phyloP scores from a whole-genome alignment of 495 filamentous ascomycete species.

The Tuber brumale region DNA sequence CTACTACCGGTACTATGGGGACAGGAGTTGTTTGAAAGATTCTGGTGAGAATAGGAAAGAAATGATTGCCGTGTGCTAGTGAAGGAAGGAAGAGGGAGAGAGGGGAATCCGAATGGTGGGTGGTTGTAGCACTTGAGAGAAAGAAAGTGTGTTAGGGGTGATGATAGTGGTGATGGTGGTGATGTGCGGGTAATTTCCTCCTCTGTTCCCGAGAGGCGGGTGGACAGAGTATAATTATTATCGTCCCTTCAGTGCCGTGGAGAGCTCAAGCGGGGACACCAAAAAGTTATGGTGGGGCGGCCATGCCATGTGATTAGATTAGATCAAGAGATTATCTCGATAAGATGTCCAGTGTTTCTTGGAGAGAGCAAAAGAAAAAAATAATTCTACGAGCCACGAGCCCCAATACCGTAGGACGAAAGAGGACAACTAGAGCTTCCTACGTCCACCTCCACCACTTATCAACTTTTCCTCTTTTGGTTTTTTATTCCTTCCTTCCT shows the following conservation, averaged over 20 bases:
- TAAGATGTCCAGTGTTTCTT: neutral
- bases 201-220: neutral
- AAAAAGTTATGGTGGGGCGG: neutral
- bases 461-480: neutral
- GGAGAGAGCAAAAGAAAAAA: neutral
- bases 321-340: neutral
- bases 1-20: no score
- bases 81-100: neutral
- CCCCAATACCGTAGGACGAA: neutral
- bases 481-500: neutral
- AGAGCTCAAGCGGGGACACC: neutral
- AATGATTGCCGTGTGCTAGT: neutral
- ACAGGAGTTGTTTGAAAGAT: neutral
- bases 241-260: no score
- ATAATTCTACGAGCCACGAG: neutral
- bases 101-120: neutral
- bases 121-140: neutral
- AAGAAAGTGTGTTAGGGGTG: neutral
- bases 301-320: neutral
- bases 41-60: neutral
- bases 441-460: slow-evolving; percentile 4
- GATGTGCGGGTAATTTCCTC: neutral
- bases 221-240: no score
- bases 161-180: neutral
- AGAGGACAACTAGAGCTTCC: slow-evolving; percentile 3